Evolutionary conservation across 2,329 filamentous ascomycete genomes (phyloP).

Genomic region (Diaporthe sp.): DNA sequence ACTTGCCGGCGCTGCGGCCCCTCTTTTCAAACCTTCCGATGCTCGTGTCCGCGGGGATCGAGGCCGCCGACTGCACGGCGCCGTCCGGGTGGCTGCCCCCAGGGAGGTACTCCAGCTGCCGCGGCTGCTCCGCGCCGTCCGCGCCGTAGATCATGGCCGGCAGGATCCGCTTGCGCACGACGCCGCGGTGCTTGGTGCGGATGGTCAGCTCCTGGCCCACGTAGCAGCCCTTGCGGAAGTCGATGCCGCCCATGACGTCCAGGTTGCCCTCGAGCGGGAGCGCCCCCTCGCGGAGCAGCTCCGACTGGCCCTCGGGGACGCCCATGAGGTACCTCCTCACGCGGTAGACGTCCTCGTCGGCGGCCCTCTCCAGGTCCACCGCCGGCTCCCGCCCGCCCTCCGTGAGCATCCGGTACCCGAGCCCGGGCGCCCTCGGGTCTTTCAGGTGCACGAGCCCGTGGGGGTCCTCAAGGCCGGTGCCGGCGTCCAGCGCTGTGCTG

Average conservation of each 20-base stretch:
- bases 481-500: conserved; percentile 46
- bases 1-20: conserved; percentile 84
- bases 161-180: conserved; percentile 90
- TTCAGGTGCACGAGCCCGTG: conserved; percentile 36
- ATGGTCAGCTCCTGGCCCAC: conserved; percentile 97
- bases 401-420: conserved; percentile 57
- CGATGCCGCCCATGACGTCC: conserved; percentile 86
- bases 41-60: conserved; percentile 60
- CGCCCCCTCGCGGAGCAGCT: conserved; percentile 79
- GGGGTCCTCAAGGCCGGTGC: background rate
- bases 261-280: conserved; percentile 92
- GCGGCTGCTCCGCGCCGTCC: conserved; percentile 52
- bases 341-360: conserved; percentile 74
- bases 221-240: conserved; percentile 97
- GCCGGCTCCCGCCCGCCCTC: conserved; percentile 49
- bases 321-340: conserved; percentile 84
- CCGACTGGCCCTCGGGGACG: conserved; percentile 86
- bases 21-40: conserved; percentile 68
- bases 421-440: conserved; percentile 60
- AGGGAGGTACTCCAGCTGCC: conserved; percentile 61
- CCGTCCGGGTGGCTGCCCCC: conserved; percentile 42
- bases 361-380: conserved; percentile 55
- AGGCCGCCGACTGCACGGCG: conserved; percentile 47
- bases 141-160: conserved; percentile 80
- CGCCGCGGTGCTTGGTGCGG: conserved; percentile 92